Base-by-base conservation (phyloP, 371 early-diverging fungal genomes). In the Actinomortierella ambigua region DNA sequence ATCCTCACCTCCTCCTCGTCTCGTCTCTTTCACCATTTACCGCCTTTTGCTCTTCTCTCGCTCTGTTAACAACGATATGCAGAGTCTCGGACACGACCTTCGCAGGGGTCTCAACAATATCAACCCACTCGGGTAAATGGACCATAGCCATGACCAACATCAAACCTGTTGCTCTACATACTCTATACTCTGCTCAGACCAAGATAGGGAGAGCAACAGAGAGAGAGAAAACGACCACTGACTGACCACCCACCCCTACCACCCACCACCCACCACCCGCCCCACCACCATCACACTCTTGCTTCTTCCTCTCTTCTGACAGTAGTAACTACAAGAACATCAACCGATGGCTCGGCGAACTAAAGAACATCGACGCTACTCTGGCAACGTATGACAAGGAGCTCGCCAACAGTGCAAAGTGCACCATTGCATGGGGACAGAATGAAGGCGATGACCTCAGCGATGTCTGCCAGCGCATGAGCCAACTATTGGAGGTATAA, bases 31-130 rank as follows among this genome's bases (percentile, higher is more conserved):
- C 22, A 8, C 24, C 22, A 20, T 48, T 20, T 20, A 18, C 22
- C 8, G 18, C 22, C 22, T 48, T 48, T 3, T 15, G 7, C 48
- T 29, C 46, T 34, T 34, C 34, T 34, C 34, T 34, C 34, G 34
- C 34, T 34, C 34, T 34, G 34, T 42, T 24, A 20, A 42, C 54
- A 48, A n/a, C 57, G 48, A 46, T 22, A 73, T 73, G 75, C 75
- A 73, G 42, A 63, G 64, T 49, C 63, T 73, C 23, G 75, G 75
- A 22, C 75, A 73, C 27, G 75, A 73, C 63, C 67, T 73, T 40
- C 52, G 75, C 17, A 23, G 75, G 40, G 68, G 75, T 13, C 61
- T 73, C 47, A 73, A 61, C 44, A 73, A 73, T 39, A 50, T 73
- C 58, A 63, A 68, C 46, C 63, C 64, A 6, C 68, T 73, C 22